Evolutionary conservation across 163 green algal species (phyloP).

Genomic region (Scenedesmus sp.): DNA sequence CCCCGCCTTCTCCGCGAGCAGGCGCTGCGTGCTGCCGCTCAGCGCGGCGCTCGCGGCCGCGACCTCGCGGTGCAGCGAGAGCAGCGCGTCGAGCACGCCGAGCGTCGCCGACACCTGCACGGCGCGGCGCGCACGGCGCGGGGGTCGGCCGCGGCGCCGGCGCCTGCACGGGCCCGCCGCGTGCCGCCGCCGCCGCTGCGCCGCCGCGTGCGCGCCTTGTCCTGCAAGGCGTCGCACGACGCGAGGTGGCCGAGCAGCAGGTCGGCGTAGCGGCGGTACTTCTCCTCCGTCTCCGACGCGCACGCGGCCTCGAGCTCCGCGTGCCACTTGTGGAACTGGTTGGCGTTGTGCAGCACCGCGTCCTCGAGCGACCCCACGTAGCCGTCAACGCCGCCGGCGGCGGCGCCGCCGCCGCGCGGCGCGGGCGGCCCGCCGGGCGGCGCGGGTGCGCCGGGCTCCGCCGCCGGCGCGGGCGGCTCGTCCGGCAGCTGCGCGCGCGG

Average conservation of each 20-base stretch:
- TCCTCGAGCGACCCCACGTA: conserved; percentile 60
- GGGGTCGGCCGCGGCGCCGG: not conserved
- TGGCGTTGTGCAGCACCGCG: conserved; percentile 80
- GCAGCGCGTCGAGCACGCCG: conserved; percentile 70
- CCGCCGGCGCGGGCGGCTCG: not conserved
- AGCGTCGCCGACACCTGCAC: conserved; percentile 70
- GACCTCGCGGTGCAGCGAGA: conserved; percentile 74
- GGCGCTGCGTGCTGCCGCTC: conserved; percentile 69
- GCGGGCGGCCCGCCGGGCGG: not conserved
- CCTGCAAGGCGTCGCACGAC: conserved; percentile 70
- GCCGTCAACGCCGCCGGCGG: not conserved
- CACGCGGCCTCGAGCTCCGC: conserved; percentile 85
- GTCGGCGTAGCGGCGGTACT: conserved; percentile 84
- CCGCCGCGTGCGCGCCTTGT: conserved; percentile 51
- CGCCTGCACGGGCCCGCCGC: not conserved
- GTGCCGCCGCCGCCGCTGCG: no score
- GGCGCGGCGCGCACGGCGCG: not conserved
- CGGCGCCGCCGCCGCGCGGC: not conserved
- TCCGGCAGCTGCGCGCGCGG: conserved; percentile 27
- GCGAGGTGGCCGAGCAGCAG: conserved; percentile 73
- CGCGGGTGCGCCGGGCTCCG: conserved; percentile 26
- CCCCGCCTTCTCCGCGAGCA: conserved; percentile 57
- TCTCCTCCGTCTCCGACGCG: conserved; percentile 83
- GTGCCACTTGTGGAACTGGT: conserved; percentile 93
- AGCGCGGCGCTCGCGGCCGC: conserved; percentile 62